phyloP scores from a whole-genome alignment of 2,329 filamentous ascomycete genomes.

The Truncatella angustata region DNA sequence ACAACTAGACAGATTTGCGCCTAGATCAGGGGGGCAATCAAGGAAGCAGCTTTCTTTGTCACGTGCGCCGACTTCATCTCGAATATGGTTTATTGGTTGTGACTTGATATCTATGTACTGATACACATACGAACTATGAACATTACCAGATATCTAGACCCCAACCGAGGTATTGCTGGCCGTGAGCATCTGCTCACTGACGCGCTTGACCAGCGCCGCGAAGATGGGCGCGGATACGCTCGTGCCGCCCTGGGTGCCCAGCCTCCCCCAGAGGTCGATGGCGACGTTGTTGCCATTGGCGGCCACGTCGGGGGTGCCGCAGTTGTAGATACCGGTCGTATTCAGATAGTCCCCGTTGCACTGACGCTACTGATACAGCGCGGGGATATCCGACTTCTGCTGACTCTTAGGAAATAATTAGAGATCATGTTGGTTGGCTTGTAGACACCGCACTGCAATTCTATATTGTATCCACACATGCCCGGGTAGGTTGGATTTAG shows the following conservation, averaged over 20 bases:
- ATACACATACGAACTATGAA: too few relatives aligned
- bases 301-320: slow-evolving; percentile 37
- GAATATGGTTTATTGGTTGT: not conserved
- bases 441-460: slow-evolving; percentile 43
- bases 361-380: slow-evolving; percentile 46
- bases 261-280: slow-evolving; percentile 28
- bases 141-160: too few relatives aligned
- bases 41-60: too few relatives aligned
- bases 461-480: slow-evolving; percentile 37
- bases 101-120: too few relatives aligned
- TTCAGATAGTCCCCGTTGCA: slow-evolving; percentile 42
- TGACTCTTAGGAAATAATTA: slow-evolving; percentile 50
- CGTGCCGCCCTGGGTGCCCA: slow-evolving; percentile 41
- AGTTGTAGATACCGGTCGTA: slow-evolving; percentile 28
- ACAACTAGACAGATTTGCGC: too few relatives aligned
- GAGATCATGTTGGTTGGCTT: slow-evolving; percentile 49
- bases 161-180: not conserved
- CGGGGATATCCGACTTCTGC: slow-evolving; percentile 47
- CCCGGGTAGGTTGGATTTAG: slow-evolving; percentile 33
- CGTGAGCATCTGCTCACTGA: slow-evolving; percentile 51
- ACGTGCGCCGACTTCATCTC: too few relatives aligned
- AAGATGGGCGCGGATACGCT: slow-evolving; percentile 57
- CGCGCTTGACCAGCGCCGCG: slow-evolving; percentile 55
- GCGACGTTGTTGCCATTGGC: slow-evolving; percentile 40
- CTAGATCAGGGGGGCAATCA: too few relatives aligned